Percentiles rank a stretch among this genome's conserved stretches.
phyloP scores from a whole-genome alignment of 345 rosid species.

The Arabidopsis arenosa region DNA sequence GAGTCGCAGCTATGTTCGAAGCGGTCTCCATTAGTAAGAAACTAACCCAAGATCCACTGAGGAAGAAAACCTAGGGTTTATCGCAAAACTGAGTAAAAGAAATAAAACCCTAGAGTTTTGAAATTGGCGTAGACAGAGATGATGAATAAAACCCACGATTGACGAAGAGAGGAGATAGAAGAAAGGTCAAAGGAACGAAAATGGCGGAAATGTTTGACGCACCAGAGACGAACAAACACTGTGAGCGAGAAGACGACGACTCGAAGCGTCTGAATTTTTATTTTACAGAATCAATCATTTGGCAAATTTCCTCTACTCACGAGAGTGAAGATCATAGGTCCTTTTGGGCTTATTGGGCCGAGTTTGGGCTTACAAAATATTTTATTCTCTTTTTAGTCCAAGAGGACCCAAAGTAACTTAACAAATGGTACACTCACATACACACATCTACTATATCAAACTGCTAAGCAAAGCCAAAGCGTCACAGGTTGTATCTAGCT shows the following conservation, averaged over 20 bases:
- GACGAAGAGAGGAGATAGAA: background rate
- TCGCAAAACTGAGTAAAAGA: background rate
- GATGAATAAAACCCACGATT: conserved; percentile 9
- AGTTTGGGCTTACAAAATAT: too few relatives aligned
- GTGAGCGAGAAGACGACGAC: conserved; percentile 38
- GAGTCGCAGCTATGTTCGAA: conserved; percentile 64
- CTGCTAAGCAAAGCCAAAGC: too few relatives aligned
- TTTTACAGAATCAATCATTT: conserved; percentile 40
- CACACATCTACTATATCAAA: too few relatives aligned
- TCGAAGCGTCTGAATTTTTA: background rate
- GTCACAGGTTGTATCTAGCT: background rate
- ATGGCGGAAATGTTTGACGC: conserved; percentile 41
- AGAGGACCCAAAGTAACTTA: too few relatives aligned
- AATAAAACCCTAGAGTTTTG: background rate
- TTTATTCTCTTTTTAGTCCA: background rate
- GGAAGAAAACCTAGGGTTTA: conserved; percentile 46
- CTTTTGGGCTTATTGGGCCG: conserved; percentile 15
- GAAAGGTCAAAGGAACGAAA: conserved; percentile 15
- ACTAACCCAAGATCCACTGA: conserved; percentile 28
- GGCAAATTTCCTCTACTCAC: background rate
- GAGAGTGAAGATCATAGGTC: background rate
- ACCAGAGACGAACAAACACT: background rate
- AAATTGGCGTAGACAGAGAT: conserved; percentile 20
- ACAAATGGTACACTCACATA: too few relatives aligned
- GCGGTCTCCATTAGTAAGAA: conserved; percentile 70